phyloP scores from a whole-genome alignment of 768 basidiomycete genomes.

The Pleurotus giganteus region DNA sequence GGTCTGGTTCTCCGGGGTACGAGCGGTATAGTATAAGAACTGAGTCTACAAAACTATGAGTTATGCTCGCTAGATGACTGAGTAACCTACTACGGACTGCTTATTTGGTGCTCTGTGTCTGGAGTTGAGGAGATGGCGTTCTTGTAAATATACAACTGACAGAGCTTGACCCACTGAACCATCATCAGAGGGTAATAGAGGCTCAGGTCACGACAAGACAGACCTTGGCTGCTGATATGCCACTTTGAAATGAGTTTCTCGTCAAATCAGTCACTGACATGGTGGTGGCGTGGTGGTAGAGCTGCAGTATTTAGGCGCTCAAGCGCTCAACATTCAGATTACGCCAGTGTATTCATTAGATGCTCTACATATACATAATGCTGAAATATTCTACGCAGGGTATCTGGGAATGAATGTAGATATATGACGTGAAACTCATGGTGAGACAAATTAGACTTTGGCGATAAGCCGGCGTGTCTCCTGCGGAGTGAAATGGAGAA shows the following conservation, averaged over 20 bases:
- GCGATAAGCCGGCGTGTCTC: slow-evolving; percentile 88
- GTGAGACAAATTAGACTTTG: slow-evolving; percentile 54
- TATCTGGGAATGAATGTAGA: too few species aligned
- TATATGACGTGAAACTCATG: too few species aligned
- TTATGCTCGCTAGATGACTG: slow-evolving; percentile 11
- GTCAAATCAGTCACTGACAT: slow-evolving; percentile 75
- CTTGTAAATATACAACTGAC: slow-evolving; percentile 59
- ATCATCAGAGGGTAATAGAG: neutral
- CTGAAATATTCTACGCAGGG: too few species aligned
- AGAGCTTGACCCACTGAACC: slow-evolving; percentile 64
- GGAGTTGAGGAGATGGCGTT: slow-evolving; percentile 21
- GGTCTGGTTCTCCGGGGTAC: slow-evolving; percentile 66
- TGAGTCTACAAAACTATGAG: slow-evolving; percentile 52
- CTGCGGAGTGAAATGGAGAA: slow-evolving; percentile 92
- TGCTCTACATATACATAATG: too few species aligned
- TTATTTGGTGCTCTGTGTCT: slow-evolving; percentile 7
- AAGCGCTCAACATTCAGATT: too few species aligned
- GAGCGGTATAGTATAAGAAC: slow-evolving; percentile 63
- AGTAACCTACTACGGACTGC: slow-evolving; percentile 5
- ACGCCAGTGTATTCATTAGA: too few species aligned
- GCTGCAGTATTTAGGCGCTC: neutral
- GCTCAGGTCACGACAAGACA: slow-evolving; percentile 15
- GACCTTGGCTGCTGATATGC: slow-evolving; percentile 64
- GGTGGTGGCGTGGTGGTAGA: neutral
- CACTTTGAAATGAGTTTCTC: slow-evolving; percentile 71